phyloP scores from a whole-genome alignment of 2,329 filamentous ascomycete genomes.

The Fusarium lateritium region DNA sequence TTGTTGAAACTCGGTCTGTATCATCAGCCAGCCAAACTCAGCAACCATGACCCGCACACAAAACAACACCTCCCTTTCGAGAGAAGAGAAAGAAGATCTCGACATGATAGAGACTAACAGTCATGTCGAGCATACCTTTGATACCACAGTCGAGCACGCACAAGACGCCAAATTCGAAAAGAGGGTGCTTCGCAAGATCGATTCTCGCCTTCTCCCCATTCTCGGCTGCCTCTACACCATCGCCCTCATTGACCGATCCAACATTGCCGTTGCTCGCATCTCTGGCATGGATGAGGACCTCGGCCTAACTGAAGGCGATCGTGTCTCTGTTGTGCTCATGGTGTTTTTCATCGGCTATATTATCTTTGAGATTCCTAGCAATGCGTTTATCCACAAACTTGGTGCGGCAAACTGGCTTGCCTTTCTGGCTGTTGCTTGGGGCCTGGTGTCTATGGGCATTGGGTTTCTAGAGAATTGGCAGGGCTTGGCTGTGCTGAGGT shows the following conservation, averaged over 20 bases:
- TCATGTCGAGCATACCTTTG: not conserved
- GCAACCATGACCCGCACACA: constrained; percentile 5
- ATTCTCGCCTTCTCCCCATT: constrained; percentile 27
- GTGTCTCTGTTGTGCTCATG: constrained; percentile 26
- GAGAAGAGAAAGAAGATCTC: constrained; percentile 12
- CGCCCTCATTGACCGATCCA: constrained; percentile 35
- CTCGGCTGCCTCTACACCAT: constrained; percentile 38
- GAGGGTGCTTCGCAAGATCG: constrained; percentile 27
- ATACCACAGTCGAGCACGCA: too few species aligned
- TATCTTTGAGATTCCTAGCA: constrained; percentile 35
- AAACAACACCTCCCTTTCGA: not conserved
- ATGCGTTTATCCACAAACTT: constrained; percentile 35
- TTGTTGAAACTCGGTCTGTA: too few species aligned
- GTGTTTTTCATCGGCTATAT: constrained; percentile 42
- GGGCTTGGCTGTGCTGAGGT: constrained; percentile 20
- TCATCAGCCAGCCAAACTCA: too few species aligned
- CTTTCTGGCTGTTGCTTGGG: constrained; percentile 28
- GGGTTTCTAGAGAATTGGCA: constrained; percentile 31
- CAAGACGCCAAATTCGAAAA: constrained; percentile 34
- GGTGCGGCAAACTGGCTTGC: constrained; percentile 39
- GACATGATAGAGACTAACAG: not conserved
- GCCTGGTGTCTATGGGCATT: constrained; percentile 29
- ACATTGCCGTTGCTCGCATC: constrained; percentile 34
- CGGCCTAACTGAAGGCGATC: constrained; percentile 13
- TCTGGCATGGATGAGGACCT: constrained; percentile 39